phyloP scores from a whole-genome alignment of 345 rosid genomes.

The Gossypium sturtianum region DNA sequence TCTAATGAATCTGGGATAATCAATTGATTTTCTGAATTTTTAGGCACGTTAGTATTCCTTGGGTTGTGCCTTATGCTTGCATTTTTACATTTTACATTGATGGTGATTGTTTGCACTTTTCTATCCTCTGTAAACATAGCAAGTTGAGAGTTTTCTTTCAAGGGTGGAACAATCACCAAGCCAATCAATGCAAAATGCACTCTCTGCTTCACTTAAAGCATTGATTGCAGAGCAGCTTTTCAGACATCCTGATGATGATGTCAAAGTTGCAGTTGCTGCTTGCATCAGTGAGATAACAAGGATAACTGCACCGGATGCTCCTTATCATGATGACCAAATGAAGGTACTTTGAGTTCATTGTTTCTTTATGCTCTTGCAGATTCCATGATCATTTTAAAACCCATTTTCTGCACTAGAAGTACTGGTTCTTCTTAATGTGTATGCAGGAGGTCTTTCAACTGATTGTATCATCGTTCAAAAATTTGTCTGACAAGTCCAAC shows the following conservation, averaged over 20 bases:
- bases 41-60: neutral
- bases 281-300: constrained; percentile 99
- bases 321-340: constrained; percentile 86
- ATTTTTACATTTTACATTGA: neutral
- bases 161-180: constrained; percentile 90
- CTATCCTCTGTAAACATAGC: constrained; percentile 35
- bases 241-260: constrained; percentile 63
- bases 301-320: constrained; percentile 98
- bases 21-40: neutral
- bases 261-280: constrained; percentile 84
- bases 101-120: neutral
- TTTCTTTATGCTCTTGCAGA: neutral
- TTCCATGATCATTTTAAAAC: neutral
- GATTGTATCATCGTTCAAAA: constrained; percentile 86
- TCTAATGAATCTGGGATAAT: neutral
- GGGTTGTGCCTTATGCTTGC: neutral
- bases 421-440: constrained; percentile 11
- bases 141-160: constrained; percentile 52
- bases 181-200: constrained; percentile 55
- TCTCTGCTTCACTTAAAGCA: constrained; percentile 63
- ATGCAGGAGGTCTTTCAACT: constrained; percentile 82
- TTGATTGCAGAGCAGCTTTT: constrained; percentile 59
- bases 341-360: constrained; percentile 39
- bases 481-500: constrained; percentile 59
- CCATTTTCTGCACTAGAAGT: neutral